Base-by-base conservation (phyloP, 2,329 filamentous ascomycete genomes). In the Shiraia sp. region DNA sequence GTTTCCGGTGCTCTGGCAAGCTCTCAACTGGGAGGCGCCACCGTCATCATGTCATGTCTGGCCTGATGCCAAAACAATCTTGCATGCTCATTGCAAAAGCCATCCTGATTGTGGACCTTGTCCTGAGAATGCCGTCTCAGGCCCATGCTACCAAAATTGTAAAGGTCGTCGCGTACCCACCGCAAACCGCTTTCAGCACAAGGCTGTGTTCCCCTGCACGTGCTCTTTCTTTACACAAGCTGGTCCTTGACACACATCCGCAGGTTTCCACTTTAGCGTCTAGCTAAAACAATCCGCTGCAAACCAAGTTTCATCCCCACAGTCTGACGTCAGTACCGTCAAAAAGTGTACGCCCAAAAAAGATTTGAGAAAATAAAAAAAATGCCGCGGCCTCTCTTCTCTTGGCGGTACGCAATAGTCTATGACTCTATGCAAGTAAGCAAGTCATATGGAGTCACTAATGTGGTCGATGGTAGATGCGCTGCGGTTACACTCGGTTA, bases 281-380 rank as follows among this genome's bases (percentile, higher is more conserved):
- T 24, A 35, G 36, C 30, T 34, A 23, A 42, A 50, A 45, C 42
- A 35, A 32, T 42, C 24, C 31, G 35, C 31, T 10, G 33, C 43
- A 38, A 36, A 40, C 31, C 44, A 41, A 45, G 53, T 56, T 54
- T 54, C 48, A 51, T 30, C 33, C 28, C 42, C 34, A 31, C 25
- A 33, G 13, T 16, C 16, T 57, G 53, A 57, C 51, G 51, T 57
- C 53, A 57, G 24, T 23, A 28, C 31, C n/a, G 22, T 31, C 4
- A 7, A 6, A 31, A 35, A 29, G 25, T 25, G 10, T 24, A 22
- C 31, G 16, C 15, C 10, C 8, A 12, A 24, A 13, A 16, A 29
- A 15, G 31, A 34, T 40, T 33, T 34, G 38, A 29, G 26, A 37
- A 37, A 22, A 15, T 9, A 26, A 37, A 29, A 36, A 37, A 29